A percentile compares a stretch with the other conserved stretches of the same genome.
Evolutionary conservation across 2,329 filamentous ascomycete species (phyloP).

Genomic region (Penicillium sp.): DNA sequence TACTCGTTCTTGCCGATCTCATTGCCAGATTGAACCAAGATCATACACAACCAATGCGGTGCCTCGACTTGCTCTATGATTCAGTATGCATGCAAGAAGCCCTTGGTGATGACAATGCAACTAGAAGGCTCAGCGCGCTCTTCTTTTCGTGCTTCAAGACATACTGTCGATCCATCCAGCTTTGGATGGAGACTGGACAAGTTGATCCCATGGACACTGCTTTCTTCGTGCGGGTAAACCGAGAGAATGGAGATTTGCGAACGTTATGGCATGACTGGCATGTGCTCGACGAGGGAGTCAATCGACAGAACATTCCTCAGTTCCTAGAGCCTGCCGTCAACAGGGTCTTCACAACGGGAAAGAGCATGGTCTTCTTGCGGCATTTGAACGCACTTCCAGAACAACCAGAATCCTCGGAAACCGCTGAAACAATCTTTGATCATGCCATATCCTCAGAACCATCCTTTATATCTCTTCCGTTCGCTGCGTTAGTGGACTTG

Average conservation of each 20-base stretch:
- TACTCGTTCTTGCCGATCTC: conserved; percentile 63
- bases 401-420: conserved; percentile 36
- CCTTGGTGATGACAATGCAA: conserved; percentile 62
- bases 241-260: conserved; percentile 57
- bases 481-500: conserved; percentile 68
- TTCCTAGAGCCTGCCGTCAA: conserved; percentile 70
- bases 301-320: conserved; percentile 65
- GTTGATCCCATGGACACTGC: conserved; percentile 64
- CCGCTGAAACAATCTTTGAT: conserved; percentile 31
- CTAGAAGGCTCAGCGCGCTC: conserved; percentile 63
- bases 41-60: conserved; percentile 61
- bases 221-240: conserved; percentile 71
- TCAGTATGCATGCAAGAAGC: conserved; percentile 69
- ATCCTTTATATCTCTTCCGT: conserved; percentile 35
- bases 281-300: conserved; percentile 59
- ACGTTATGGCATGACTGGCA: conserved; percentile 78
- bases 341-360: conserved; percentile 83
- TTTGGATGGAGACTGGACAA: conserved; percentile 82
- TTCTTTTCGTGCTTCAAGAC: conserved; percentile 81
- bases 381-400: conserved; percentile 56
- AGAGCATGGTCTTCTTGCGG: conserved; percentile 82
- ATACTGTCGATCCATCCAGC: conserved; percentile 75
- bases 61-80: conserved; percentile 76
- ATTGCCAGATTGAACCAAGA: conserved; percentile 57
- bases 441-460: conserved; percentile 41